Evolutionary conservation across 805 yeast species (phyloP), one percentile per base, ranked within the genome.

Genomic region (Saccharomyces mikatae): DNA sequence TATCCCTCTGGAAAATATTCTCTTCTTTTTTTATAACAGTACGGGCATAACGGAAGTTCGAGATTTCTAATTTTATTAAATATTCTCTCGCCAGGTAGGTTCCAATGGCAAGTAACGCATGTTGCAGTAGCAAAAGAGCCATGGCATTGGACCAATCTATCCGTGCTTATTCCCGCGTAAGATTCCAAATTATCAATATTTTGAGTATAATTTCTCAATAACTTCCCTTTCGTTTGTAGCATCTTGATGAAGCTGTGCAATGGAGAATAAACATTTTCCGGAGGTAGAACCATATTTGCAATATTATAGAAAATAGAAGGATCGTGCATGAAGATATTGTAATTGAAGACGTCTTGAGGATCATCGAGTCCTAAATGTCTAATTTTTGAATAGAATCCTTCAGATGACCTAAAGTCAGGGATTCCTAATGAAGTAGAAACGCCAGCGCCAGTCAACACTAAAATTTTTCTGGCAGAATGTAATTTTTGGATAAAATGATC

Each of bases 391-490:
- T 90, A 90, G 54, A 90, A 79, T 50, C 97, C 97, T 58, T 84
- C 78, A 21, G 88, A 82, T 0, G 96, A 89, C 65, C 97, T 78
- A 71, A 90, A 89, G 71, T 89, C 97, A 0, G 97, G 97, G 52
- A 89, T 90, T 4, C 97, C 97, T 53, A 89, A 72, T 1, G 89
- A 82, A 1, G 97, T 89, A 46, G 95, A 87, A 53, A 90, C 88
- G 27, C 97, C 97, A 1, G 97, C 97, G 10, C 97, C 97, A 0
- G 96, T 88, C 17, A 90, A 68, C 0, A 90, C 89, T 55, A 91
- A 64, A 14, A 90, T 77, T 46, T 80, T 84, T 17, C 76, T 64
- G 0, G 94, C 81, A 4, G 71, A 71, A n/a, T 73, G 60, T 26
- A 91, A 74, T 32, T 78, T 78, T 1, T 72, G 73, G 1, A 80